Evolutionary conservation across 2,329 filamentous ascomycete genomes (phyloP).

Genomic region (Didymella pomorum): DNA sequence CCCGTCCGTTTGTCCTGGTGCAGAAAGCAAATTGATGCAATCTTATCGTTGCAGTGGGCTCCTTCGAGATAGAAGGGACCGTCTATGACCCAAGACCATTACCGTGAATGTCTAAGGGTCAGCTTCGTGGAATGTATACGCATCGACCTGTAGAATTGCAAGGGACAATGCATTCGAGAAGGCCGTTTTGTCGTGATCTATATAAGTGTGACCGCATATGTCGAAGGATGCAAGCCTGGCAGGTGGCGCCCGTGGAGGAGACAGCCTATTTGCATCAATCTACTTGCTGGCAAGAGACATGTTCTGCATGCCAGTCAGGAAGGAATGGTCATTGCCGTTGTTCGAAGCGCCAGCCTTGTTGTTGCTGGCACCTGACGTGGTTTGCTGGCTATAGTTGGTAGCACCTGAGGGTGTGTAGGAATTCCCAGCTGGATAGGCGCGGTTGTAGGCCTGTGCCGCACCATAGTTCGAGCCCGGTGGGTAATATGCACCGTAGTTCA

Average conservation of each 20-base stretch:
- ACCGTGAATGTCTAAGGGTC: neutral
- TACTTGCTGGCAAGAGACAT: conserved; percentile 35
- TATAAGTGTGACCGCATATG: neutral
- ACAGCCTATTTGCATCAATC: neutral
- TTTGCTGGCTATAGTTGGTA: conserved; percentile 28
- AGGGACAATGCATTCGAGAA: neutral
- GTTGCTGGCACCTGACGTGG: conserved; percentile 18
- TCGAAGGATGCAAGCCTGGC: neutral
- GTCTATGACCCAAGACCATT: neutral
- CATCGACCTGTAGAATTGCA: neutral
- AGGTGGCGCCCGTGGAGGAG: neutral
- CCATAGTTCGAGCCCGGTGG: conserved; percentile 38
- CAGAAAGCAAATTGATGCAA: conserved; percentile 2
- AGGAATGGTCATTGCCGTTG: conserved; percentile 24
- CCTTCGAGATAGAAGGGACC: neutral
- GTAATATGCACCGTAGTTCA: conserved; percentile 45
- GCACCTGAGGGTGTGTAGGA: conserved; percentile 28
- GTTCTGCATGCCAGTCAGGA: conserved; percentile 37
- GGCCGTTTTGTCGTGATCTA: conserved; percentile 16
- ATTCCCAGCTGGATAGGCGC: conserved; percentile 26
- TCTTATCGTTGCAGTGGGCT: neutral
- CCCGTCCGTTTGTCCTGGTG: conserved; percentile 1
- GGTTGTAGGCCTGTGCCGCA: conserved; percentile 35
- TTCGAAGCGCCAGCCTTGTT: conserved; percentile 17
- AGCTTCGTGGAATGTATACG: neutral